Evolutionary conservation across 2,329 filamentous ascomycete genomes (phyloP), one percentile per base, ranked within the genome.

Genomic region (Nigrograna mackinnonii): DNA sequence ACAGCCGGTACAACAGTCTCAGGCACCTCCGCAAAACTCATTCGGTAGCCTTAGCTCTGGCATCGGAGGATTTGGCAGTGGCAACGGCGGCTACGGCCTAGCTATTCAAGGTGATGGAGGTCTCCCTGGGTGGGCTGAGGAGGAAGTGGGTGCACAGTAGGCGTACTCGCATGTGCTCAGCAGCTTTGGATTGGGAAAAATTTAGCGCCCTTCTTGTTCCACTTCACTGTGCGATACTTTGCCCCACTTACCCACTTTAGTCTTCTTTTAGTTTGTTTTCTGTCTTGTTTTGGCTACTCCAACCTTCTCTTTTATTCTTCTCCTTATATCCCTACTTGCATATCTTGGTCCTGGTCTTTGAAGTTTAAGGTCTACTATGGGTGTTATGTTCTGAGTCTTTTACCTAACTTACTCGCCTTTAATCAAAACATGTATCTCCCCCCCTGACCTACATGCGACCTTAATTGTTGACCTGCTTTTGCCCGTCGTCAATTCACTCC

Each of bases 81-180:
- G 67, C 28, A 79, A 79, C 48, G 72, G 70, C 44, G 76, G 76
- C 16, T 84, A 81, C 55, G 81, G 81, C 17, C 70, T 85, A 35
- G 80, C 80, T 24, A 80, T 84, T 45, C 75, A 79, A 48, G 78
- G 76, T 47, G 79, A 82, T 50, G 75, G 72, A 30, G 78, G 76
- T 33, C 70, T 84, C 41, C 78, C 78, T 13, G 82, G 81, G 38
- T 85, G 82, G 81, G 80, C 79, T 43, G 81, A 85, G 65, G 81
- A 84, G 66, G 81, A 84, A 58, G 76, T 82, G 48, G 76, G 77
- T 47, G 78, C 77, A 17, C 79, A 80, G 73, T 69, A 64, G 55
- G 41, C 6, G 6, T 12, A 28, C 9, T 9, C n/a, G 9, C n/a
- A 9, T 28, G 24, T 28, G 24, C n/a, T n/a, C n/a, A n/a, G n/a